Evolutionary conservation across 148 eudicot species (phyloP), one percentile per base, ranked within the genome.

Genomic region (Pouteria glomerata): DNA sequence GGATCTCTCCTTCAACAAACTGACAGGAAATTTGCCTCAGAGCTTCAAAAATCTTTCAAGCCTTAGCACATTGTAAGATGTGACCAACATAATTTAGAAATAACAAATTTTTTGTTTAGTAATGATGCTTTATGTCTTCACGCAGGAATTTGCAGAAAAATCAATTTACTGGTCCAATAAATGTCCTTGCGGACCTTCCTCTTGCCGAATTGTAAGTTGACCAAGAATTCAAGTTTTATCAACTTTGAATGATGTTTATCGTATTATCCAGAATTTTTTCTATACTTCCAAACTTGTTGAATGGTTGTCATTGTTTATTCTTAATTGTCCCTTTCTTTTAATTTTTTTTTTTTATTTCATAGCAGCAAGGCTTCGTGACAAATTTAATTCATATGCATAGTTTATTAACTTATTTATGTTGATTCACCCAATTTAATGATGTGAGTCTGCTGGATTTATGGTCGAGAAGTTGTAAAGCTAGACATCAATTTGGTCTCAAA

Each of bases 151-250:
- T 89, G 79, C 83, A 89, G 82, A 72, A 75, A 60, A 89, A 89
- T 68, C 84, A 86, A 68, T 75, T 89, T 39, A 83, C 86, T 66
- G 93, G 93, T 31, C 76, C 85, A 61, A 82, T 89, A 71, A 82
- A 89, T 78, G 85, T 74, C 71, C 90, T 89, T 30, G 82, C 73
- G 34, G 57, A 58, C 59, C 78, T 84, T 55, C 78, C 85, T 62
- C 87, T 89, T 45, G 73, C 83, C 24, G 87, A 89, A 45, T 71
- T 89, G 93, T 89, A 79, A 84, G 93, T 81, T 35, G 57, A 35
- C 26, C 45, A 31, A 58, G 45, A 35, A 73, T 21, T 64, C 18
- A 50, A 73, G 19, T 37, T 11, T 5, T 57, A 14, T 63, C 5
- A 3, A 35, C 24, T 19, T 47, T 63, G n/a, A 6, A 13, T 13